Conservation (phyloP, 352 stramenopile genomes). For the Plasmopara viticola region DNA sequence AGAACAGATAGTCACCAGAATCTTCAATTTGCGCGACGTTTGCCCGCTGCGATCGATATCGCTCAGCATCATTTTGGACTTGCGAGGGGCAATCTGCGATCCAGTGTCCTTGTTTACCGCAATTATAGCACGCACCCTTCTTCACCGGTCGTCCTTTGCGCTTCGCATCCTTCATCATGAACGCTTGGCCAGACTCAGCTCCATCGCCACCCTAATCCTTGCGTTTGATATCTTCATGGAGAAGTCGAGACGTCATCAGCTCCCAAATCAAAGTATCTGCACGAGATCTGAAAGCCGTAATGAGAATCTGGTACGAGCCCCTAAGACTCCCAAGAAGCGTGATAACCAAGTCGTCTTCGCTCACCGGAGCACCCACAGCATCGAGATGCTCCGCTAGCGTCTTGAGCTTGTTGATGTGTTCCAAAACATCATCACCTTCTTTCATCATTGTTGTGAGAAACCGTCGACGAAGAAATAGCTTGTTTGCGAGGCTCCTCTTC, state of each 20-base stretch:
- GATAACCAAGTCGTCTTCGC: no score
- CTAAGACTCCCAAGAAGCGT: no score
- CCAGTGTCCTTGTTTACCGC: neutral
- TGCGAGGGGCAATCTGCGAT: neutral
- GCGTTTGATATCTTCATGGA: neutral
- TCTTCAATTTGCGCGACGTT: neutral
- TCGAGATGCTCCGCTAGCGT: no score
- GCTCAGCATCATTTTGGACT: neutral
- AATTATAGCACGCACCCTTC: neutral
- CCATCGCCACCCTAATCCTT: neutral
- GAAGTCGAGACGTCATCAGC: neutral
- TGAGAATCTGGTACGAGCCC: no score
- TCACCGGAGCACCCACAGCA: no score
- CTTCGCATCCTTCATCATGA: neutral
- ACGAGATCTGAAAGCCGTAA: no score
- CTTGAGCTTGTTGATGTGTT: no score
- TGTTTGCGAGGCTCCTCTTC: no score
- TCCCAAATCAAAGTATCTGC: no score
- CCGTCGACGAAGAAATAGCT: no score
- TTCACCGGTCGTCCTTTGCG: neutral
- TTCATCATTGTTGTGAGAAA: no score
- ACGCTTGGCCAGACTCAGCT: conserved; percentile 1
- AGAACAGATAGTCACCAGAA: neutral
- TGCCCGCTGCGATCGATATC: neutral
- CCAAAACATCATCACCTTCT: no score